phyloP scores from a whole-genome alignment of 225 moss, liverwort and hornwort species.

The Takakia lepidozioides region DNA sequence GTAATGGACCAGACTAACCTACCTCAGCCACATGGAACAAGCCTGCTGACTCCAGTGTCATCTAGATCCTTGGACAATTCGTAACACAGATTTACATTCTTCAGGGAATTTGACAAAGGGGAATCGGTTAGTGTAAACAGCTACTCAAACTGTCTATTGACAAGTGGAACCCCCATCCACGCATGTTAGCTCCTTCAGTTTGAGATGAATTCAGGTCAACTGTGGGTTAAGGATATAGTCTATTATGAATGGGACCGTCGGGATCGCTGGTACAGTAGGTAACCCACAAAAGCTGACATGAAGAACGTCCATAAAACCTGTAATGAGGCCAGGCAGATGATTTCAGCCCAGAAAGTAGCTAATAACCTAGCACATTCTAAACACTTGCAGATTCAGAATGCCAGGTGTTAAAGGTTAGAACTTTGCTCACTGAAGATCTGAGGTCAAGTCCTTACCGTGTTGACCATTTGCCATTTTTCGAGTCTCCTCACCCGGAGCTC shows the following conservation, averaged over 20 bases:
- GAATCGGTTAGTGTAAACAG: too few relatives aligned
- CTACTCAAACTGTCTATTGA: too few relatives aligned
- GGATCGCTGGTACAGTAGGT: constrained; percentile 65
- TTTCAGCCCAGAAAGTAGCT: background rate
- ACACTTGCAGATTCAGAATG: background rate
- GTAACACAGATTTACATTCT: too few relatives aligned
- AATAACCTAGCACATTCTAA: background rate
- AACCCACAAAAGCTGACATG: constrained; percentile 77
- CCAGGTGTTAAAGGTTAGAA: background rate
- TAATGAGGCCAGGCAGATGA: constrained; percentile 3
- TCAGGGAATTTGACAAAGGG: too few relatives aligned
- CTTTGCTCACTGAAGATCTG: background rate
- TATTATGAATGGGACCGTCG: constrained; percentile 59
- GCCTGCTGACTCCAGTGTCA: too few relatives aligned
- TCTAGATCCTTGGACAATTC: too few relatives aligned
- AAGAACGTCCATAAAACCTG: constrained; percentile 88
- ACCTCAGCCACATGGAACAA: too few relatives aligned
- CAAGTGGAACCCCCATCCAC: too few relatives aligned
- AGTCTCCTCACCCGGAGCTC: constrained; percentile 68
- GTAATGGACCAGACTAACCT: too few relatives aligned
- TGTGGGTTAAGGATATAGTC: too few relatives aligned
- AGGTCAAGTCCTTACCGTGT: constrained; percentile 40
- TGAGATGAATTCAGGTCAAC: too few relatives aligned
- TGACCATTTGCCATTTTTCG: constrained; percentile 76
- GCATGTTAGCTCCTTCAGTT: too few relatives aligned